A percentile compares a stretch with the other conserved stretches of the same genome.
phyloP scores from a whole-genome alignment of 2,329 filamentous ascomycete species.

The Ascochyta koolunga region DNA sequence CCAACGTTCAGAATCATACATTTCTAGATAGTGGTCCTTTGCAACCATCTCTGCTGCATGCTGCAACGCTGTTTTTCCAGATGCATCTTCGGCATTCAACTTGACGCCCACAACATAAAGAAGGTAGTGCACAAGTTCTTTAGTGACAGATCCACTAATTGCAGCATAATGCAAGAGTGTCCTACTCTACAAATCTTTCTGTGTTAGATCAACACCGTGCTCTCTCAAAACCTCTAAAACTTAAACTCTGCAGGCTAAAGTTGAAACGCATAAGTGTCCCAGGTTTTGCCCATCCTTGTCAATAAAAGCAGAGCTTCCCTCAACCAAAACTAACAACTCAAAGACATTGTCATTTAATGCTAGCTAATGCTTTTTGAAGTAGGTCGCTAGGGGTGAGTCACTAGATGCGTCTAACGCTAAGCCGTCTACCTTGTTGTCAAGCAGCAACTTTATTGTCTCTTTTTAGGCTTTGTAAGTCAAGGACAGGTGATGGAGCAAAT shows the following conservation, averaged over 20 bases:
- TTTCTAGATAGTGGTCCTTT: slow-evolving; percentile 1
- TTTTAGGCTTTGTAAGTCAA: background rate
- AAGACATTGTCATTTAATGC: background rate
- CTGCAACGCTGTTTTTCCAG: slow-evolving; percentile 15
- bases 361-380: background rate
- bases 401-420: slow-evolving; percentile 14
- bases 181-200: slow-evolving; percentile 13
- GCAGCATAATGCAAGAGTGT: slow-evolving; percentile 14
- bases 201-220: slow-evolving; percentile 12
- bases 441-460: slow-evolving; percentile 16
- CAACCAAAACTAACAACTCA: background rate
- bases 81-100: slow-evolving; percentile 11
- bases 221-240: slow-evolving; percentile 4
- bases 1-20: slow-evolving; percentile 1
- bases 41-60: slow-evolving; percentile 6
- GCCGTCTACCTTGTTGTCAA: slow-evolving; percentile 9
- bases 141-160: slow-evolving; percentile 5
- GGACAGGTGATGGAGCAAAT: background rate
- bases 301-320: slow-evolving; percentile 16
- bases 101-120: slow-evolving; percentile 14
- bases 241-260: background rate
- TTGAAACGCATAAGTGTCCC: slow-evolving; percentile 7
- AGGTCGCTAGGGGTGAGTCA: slow-evolving; percentile 6
- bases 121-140: slow-evolving; percentile 14
- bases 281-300: slow-evolving; percentile 14